Evolutionary conservation across 495 filamentous ascomycete species (phyloP).

Genomic region (Penicillium diatomitis): DNA sequence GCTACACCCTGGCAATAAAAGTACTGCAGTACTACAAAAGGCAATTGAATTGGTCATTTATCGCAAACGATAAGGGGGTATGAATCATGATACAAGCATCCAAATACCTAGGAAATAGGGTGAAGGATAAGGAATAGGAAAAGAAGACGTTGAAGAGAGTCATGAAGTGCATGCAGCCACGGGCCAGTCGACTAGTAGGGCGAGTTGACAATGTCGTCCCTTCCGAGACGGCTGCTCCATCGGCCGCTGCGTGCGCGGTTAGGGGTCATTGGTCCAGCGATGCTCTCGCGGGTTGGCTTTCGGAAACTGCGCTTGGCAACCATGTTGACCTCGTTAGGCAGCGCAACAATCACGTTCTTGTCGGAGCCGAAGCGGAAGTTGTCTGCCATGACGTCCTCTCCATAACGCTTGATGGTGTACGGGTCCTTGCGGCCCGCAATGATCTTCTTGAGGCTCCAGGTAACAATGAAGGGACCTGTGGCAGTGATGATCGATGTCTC

Average conservation of each 20-base stretch:
- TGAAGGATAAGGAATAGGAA: not conserved
- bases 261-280: conserved; percentile 56
- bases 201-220: conserved; percentile 75
- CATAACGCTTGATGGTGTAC: conserved; percentile 93
- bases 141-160: conserved; percentile 3
- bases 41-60: not conserved
- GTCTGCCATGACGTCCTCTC: conserved; percentile 93
- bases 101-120: conserved; percentile 4
- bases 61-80: conserved; percentile 17
- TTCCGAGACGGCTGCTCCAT: conserved; percentile 49
- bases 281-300: conserved; percentile 87
- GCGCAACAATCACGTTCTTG: conserved; percentile 93
- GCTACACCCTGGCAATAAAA: too few species aligned
- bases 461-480: conserved; percentile 95
- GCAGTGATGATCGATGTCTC: conserved; percentile 94
- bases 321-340: conserved; percentile 98
- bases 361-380: conserved; percentile 96
- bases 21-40: not conserved
- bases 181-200: conserved; percentile 49
- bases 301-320: conserved; percentile 75
- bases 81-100: conserved; percentile 25
- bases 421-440: conserved; percentile 69
- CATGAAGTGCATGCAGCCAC: not conserved
- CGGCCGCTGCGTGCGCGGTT: conserved; percentile 32
- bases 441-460: conserved; percentile 90